Evolutionary conservation across 108 stramenopile genomes (phyloP).

Genomic region (Fragilaria radians): DNA sequence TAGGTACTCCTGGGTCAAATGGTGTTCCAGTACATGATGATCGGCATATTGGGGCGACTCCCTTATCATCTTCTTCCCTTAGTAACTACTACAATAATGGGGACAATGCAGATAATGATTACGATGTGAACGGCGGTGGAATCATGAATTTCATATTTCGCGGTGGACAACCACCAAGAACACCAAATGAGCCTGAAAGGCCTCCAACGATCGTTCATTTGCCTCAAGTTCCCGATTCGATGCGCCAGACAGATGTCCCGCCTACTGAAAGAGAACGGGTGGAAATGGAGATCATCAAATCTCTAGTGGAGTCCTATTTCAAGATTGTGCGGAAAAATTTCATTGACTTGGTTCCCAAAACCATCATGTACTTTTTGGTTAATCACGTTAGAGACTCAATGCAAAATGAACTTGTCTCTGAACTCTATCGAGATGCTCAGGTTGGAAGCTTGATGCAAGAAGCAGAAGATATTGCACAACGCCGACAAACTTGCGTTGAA

Average conservation of each 20-base stretch:
- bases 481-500: constrained; percentile 87
- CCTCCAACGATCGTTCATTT: constrained; percentile 87
- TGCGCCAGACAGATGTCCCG: constrained; percentile 88
- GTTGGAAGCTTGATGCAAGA: constrained; percentile 79
- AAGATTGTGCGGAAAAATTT: constrained; percentile 94
- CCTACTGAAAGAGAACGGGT: constrained; percentile 82
- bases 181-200: constrained; percentile 16
- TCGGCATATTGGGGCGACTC: constrained; percentile 29
- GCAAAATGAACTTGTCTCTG: constrained; percentile 93
- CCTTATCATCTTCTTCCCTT: constrained; percentile 35
- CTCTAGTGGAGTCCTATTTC: constrained; percentile 92
- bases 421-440: constrained; percentile 88
- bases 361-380: constrained; percentile 98
- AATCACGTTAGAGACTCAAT: constrained; percentile 91
- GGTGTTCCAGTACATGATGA: constrained; percentile 18
- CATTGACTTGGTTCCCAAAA: constrained; percentile 97
- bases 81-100: constrained; percentile 44
- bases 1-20: constrained; percentile 7
- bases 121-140: constrained; percentile 42
- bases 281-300: constrained; percentile 96
- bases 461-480: constrained; percentile 82
- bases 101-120: constrained; percentile 17
- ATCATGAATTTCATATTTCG: constrained; percentile 93
- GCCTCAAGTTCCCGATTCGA: constrained; percentile 88
- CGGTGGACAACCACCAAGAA: constrained; percentile 34